phyloP scores from a whole-genome alignment of 768 basidiomycete genomes.

The Lactarius sanguifluus region DNA sequence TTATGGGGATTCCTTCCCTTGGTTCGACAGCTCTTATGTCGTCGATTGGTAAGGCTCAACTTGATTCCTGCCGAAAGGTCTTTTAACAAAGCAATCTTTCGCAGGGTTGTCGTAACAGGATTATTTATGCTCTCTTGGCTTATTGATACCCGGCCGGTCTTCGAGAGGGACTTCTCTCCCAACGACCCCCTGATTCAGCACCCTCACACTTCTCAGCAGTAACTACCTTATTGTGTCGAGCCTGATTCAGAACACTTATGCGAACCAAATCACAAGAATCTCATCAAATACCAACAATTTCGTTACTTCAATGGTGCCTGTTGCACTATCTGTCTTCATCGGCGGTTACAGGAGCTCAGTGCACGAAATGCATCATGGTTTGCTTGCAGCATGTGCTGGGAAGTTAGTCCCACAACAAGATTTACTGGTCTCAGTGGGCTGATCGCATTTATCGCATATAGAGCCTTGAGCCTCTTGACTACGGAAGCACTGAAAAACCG shows the following conservation, averaged over 20 bases:
- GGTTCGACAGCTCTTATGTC: constrained; percentile 44
- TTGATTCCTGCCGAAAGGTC: not conserved
- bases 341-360: constrained; percentile 47
- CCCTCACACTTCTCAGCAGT: constrained; percentile 26
- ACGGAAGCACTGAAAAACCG: constrained; percentile 56
- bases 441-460: constrained; percentile 33
- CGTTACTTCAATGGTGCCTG: constrained; percentile 49
- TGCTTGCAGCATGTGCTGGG: constrained; percentile 48
- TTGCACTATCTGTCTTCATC: constrained; percentile 39
- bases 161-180: constrained; percentile 33
- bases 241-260: constrained; percentile 10
- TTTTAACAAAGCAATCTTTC: constrained; percentile 11
- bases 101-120: constrained; percentile 37
- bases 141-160: constrained; percentile 37
- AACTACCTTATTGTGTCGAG: not conserved
- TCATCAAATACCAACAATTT: constrained; percentile 47
- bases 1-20: constrained; percentile 33
- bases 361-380: constrained; percentile 56
- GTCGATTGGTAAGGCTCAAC: constrained; percentile 50
- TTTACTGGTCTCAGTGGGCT: constrained; percentile 8
- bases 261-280: constrained; percentile 42
- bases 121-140: constrained; percentile 47
- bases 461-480: constrained; percentile 48
- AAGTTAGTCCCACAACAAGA: constrained; percentile 33
- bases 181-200: constrained; percentile 54